These are phyloP conservation scores for Flaveria robusta DNA, from an alignment of 129 eudicot species.

Conservation along the genomic window DNA sequence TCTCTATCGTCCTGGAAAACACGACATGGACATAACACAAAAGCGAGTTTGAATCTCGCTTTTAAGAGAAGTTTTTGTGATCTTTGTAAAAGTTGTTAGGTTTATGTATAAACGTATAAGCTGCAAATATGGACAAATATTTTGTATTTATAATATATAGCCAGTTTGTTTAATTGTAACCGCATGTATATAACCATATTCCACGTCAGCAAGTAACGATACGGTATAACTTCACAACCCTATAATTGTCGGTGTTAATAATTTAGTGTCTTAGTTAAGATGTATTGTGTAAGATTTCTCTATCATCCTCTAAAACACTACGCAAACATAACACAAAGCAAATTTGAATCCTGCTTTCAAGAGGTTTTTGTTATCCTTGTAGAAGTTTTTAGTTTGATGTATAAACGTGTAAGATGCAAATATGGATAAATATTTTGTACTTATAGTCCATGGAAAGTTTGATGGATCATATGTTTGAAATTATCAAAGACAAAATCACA, in stretches of 20 bases:
- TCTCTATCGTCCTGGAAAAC: slow-evolving; percentile 9
- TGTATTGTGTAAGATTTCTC: slow-evolving; percentile 5
- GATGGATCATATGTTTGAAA: neutral
- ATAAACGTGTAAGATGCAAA: slow-evolving; percentile 17
- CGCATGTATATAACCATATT: slow-evolving; percentile 13
- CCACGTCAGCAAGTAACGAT: slow-evolving; percentile 9
- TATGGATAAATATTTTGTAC: neutral
- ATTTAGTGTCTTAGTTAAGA: slow-evolving; percentile 20
- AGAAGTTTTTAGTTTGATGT: slow-evolving; percentile 24
- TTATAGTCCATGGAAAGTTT: slow-evolving; percentile 16
- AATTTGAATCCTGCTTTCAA: neutral
- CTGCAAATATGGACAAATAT: neutral
- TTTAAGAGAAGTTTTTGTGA: slow-evolving; percentile 14
- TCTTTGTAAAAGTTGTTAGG: slow-evolving; percentile 27
- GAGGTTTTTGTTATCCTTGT: slow-evolving; percentile 26
- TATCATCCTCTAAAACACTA: neutral
- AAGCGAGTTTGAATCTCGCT: slow-evolving; percentile 2
- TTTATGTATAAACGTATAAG: slow-evolving; percentile 26
- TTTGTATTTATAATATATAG: slow-evolving; percentile 18
- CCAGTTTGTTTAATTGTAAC: slow-evolving; percentile 22
- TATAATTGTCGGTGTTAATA: neutral
- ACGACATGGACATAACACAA: neutral
- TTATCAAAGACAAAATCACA: too few relatives aligned
- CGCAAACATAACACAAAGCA: neutral
- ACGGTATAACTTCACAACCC: neutral